These are phyloP conservation scores for Lepidium didymum DNA, from an alignment of 345 rosid species.

Conservation along the genomic window DNA sequence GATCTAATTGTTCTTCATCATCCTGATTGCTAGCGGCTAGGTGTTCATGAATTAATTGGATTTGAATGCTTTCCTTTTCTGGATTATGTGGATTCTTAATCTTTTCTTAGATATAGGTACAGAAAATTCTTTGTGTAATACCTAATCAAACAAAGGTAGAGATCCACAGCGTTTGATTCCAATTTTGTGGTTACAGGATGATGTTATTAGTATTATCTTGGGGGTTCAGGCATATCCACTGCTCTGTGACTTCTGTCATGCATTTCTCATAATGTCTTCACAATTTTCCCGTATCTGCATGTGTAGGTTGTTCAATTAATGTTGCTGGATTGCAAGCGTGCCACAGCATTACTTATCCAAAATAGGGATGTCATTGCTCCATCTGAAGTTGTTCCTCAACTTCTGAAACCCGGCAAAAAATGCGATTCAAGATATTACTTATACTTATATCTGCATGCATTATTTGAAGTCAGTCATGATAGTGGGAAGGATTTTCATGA, in stretches of 20 bases:
- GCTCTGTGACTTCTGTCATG: background rate
- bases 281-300: slow-evolving; percentile 4
- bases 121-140: background rate
- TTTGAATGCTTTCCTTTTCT: background rate
- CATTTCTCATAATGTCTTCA: background rate
- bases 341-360: slow-evolving; percentile 72
- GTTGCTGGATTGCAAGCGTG: slow-evolving; percentile 82
- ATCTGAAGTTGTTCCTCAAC: slow-evolving; percentile 75
- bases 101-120: background rate
- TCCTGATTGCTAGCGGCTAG: background rate
- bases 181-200: background rate
- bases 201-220: background rate
- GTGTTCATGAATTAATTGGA: background rate
- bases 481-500: slow-evolving; percentile 89
- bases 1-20: background rate
- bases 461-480: slow-evolving; percentile 77
- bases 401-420: slow-evolving; percentile 48
- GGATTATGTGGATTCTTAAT: background rate
- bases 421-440: slow-evolving; percentile 82
- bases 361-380: slow-evolving; percentile 77
- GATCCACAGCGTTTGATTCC: background rate
- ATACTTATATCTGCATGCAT: slow-evolving; percentile 72
- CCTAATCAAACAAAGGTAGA: background rate
- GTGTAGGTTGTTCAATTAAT: slow-evolving; percentile 85
- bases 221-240: background rate